Base-by-base conservation (phyloP, 805 yeast genomes). In the Yarrowia sp. region DNA sequence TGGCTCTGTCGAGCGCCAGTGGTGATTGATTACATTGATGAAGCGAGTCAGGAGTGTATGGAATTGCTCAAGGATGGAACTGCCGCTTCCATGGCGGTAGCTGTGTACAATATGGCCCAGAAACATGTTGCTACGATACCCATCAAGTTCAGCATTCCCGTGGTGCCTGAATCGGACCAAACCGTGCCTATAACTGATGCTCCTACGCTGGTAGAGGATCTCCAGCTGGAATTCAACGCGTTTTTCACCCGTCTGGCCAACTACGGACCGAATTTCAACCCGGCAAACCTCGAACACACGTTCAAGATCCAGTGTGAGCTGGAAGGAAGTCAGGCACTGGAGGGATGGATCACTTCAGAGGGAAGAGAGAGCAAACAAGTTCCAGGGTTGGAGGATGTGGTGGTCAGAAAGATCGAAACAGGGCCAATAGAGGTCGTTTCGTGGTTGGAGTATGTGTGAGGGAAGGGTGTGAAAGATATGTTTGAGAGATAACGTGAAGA, bases 1-100 rank as follows among this genome's bases (percentile, higher is more conserved):
- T 76, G 78, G 70, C 80, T 79, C 67, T 78, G 79, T 69, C 76
- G 87, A 50, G 85, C 83, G 53, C 86, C 87, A 0, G 79, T 78
- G 10, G 79, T 87, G n/a, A 74, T 78, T 66, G 75, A 76, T 3
- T 87, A 84, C 78, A 72, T 84, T 8, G 78, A 79, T 43, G 73
- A 75, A 12, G 78, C 84, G 26, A 79, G 81, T 16, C 72, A 75
- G 26, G 67, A 74, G 5, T 70, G 74, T 35, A 70, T 72, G 55
- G 69, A 69, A 4, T 64, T 70, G 69, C n/a, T 63, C 8, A 48
- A 48, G 8, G 55, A 46, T 8, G 48, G 55, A 1, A 56, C 42
- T 15, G 9, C 40, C 40, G 16, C 19, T 36, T 12, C 45, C 36
- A 8, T 36, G 52, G 45, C 52, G 9, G 22, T 46, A 22, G n/a